A percentile compares a stretch with the other conserved stretches of the same genome.
phyloP scores from a whole-genome alignment of 1,284 basidiomycete genomes.

The Tausonia pullulans region DNA sequence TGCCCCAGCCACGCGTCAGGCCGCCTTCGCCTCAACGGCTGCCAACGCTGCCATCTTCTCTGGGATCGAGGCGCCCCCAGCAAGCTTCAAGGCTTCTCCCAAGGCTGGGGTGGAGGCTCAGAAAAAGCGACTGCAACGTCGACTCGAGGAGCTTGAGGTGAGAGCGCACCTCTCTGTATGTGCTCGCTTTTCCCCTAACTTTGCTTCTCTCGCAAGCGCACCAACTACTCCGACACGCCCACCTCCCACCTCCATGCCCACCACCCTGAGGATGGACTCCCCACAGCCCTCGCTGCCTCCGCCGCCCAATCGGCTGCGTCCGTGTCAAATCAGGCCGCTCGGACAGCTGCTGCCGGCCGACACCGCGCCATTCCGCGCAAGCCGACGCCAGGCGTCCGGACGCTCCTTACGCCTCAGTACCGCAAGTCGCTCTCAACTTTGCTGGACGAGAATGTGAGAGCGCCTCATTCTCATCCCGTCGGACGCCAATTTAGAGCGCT shows the following conservation, averaged over 20 bases:
- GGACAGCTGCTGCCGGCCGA: not conserved
- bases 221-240: slow-evolving; percentile 1
- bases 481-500: not conserved
- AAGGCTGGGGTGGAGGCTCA: not conserved
- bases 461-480: not conserved
- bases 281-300: not conserved
- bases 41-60: slow-evolving; percentile 5
- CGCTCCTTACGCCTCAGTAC: slow-evolving; percentile 5
- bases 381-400: not conserved
- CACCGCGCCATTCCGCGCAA: not conserved
- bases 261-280: not conserved
- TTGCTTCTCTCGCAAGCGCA: not conserved
- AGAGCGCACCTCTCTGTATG: not conserved
- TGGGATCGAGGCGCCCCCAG: not conserved
- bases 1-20: not conserved
- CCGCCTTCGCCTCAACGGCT: not conserved
- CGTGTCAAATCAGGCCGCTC: no score
- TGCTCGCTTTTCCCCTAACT: no score
- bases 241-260: not conserved
- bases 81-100: not conserved
- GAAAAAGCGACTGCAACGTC: slow-evolving; percentile 1
- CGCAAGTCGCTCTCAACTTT: not conserved
- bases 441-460: not conserved
- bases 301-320: no score
- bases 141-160: not conserved